Evolutionary conservation across 768 basidiomycete genomes (phyloP).

Genomic region (Termitomyces sp.): DNA sequence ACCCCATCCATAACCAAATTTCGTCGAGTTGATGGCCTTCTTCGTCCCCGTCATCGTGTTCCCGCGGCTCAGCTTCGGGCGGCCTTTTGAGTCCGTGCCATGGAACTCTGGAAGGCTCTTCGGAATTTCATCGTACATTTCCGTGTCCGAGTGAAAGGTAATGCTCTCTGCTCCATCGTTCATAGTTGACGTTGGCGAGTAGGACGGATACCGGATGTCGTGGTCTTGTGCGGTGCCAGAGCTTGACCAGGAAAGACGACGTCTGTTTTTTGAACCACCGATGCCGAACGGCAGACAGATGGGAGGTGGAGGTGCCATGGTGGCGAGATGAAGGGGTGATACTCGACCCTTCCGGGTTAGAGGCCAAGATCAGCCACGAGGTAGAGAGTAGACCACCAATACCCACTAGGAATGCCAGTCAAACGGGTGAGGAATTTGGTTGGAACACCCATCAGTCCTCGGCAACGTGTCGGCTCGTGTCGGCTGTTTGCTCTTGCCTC

Average conservation of each 20-base stretch:
- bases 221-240: constrained; percentile 25
- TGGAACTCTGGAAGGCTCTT: constrained; percentile 24
- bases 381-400: not conserved
- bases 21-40: constrained; percentile 38
- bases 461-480: constrained; percentile 11
- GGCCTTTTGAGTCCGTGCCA: constrained; percentile 29
- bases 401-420: not conserved
- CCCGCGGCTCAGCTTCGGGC: constrained; percentile 37
- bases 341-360: not conserved
- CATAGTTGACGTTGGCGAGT: constrained; percentile 38
- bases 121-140: constrained; percentile 48
- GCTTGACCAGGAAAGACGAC: constrained; percentile 42
- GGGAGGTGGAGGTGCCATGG: constrained; percentile 50
- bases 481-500: constrained; percentile 3
- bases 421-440: not conserved
- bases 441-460: constrained; percentile 9
- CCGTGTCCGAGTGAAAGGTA: constrained; percentile 56
- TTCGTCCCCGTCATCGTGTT: constrained; percentile 58
- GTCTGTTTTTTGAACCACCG: constrained; percentile 38
- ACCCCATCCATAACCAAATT: constrained; percentile 73
- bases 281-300: constrained; percentile 53
- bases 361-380: constrained; percentile 12
- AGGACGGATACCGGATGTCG: constrained; percentile 35
- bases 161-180: constrained; percentile 40
- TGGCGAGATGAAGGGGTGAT: constrained; percentile 20